Percentiles rank a stretch among this genome's conserved stretches.
phyloP scores from a whole-genome alignment of 306 rosid species.

The Hippophae gyantsensis region DNA sequence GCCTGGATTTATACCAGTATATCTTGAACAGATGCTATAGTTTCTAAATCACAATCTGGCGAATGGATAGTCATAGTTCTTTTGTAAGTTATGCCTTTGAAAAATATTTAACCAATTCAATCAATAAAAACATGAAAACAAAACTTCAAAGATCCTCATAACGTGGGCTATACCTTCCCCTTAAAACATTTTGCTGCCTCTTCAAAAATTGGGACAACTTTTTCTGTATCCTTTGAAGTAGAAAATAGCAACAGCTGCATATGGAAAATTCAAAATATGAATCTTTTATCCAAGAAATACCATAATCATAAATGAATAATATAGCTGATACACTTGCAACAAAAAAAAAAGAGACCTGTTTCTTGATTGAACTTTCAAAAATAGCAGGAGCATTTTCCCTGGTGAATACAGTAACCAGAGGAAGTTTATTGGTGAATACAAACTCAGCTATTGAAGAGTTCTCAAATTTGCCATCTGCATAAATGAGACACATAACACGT shows the following conservation, averaged over 20 bases:
- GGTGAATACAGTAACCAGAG: slow-evolving; percentile 70
- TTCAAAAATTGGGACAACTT: slow-evolving; percentile 50
- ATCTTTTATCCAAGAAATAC: not conserved
- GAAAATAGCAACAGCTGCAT: slow-evolving; percentile 69
- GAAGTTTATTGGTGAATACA: slow-evolving; percentile 80
- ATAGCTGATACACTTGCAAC: not conserved
- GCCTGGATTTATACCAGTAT: too few relatives aligned
- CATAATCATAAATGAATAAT: not conserved
- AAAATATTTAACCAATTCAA: not conserved
- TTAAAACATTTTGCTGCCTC: slow-evolving; percentile 78
- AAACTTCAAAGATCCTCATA: not conserved
- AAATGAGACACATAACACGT: slow-evolving; percentile 7
- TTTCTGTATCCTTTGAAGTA: slow-evolving; percentile 63
- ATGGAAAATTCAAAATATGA: slow-evolving; percentile 15
- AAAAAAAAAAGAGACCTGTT: slow-evolving; percentile 44
- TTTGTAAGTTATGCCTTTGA: too few relatives aligned
- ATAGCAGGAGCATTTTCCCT: slow-evolving; percentile 76
- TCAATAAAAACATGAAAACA: slow-evolving; percentile 1
- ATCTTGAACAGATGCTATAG: too few relatives aligned
- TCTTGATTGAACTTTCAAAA: slow-evolving; percentile 86
- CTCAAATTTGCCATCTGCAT: slow-evolving; percentile 62
- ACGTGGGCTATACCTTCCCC: slow-evolving; percentile 64
- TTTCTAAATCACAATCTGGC: too few relatives aligned
- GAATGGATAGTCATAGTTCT: too few relatives aligned
- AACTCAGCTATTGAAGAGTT: slow-evolving; percentile 64